These are phyloP conservation scores for Solanum pimpinellifolium DNA, from an alignment of 257 asterid species.

Conservation along the genomic window DNA sequence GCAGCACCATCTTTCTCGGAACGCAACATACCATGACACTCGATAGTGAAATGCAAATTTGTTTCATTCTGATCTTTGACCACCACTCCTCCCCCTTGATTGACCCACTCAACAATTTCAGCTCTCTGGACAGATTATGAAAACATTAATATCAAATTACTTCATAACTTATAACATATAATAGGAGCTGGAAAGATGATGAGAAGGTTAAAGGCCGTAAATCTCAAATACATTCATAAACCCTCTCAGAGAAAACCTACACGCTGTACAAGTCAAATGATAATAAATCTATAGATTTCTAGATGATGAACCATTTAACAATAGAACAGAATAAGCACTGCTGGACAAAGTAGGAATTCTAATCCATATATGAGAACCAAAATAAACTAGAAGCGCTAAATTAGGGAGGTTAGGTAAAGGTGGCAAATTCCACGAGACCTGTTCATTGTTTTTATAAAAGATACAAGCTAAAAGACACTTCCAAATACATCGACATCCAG, in stretches of 20 bases:
- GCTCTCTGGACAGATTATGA: conserved; percentile 43
- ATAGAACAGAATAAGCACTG: not conserved
- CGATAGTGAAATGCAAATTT: conserved; percentile 55
- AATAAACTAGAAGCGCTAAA: not conserved
- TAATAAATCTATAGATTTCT: not conserved
- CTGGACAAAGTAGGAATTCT: not conserved
- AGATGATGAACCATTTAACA: not conserved
- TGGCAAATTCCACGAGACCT: not conserved
- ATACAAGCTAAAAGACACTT: not conserved
- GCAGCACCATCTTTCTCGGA: conserved; percentile 14
- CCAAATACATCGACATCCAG: not conserved
- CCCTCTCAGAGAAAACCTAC: not conserved
- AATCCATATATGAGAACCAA: not conserved
- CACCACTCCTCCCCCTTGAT: conserved; percentile 76
- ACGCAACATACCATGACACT: conserved; percentile 59
- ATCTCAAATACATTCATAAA: not conserved
- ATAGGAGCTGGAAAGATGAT: not conserved
- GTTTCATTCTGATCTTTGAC: conserved; percentile 41
- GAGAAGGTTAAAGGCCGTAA: not conserved
- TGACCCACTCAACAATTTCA: conserved; percentile 73
- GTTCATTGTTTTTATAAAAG: not conserved
- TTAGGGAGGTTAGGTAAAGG: not conserved
- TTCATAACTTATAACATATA: not conserved
- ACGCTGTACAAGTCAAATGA: not conserved
- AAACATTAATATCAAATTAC: not conserved